These are phyloP conservation scores for Naegleria fowleri DNA, from an alignment of 208 protist genomes.

Conservation along the genomic window DNA sequence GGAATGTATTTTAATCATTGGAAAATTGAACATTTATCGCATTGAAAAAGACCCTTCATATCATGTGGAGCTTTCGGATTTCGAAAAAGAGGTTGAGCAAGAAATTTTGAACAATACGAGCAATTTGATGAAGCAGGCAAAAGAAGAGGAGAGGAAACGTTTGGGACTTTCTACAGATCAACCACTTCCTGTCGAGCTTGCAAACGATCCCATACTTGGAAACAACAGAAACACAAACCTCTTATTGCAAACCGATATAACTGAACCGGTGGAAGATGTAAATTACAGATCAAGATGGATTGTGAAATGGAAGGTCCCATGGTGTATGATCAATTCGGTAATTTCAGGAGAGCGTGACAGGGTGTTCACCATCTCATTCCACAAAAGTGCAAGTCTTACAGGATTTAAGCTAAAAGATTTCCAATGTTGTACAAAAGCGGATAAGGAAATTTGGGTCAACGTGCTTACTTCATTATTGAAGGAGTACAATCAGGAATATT, in stretches of 20 bases:
- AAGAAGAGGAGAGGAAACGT: background rate
- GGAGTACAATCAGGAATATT: background rate
- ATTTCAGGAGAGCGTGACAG: background rate
- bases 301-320: background rate
- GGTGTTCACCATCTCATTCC: background rate
- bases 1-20: background rate
- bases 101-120: background rate
- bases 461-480: background rate
- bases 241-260: background rate
- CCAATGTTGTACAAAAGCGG: background rate
- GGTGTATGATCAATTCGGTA: background rate
- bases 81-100: background rate
- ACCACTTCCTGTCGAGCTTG: background rate
- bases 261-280: background rate
- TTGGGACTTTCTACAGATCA: too few species aligned
- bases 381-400: background rate
- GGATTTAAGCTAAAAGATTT: background rate
- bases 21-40: background rate
- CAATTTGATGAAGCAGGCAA: background rate
- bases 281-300: background rate
- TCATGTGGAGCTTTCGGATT: background rate
- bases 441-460: background rate
- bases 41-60: background rate
- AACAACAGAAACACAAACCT: background rate
- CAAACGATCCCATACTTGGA: background rate